A percentile compares a stretch with the other conserved stretches of the same genome.
Conservation (phyloP, 345 rosid species). For the Eucalyptus curtisii region DNA sequence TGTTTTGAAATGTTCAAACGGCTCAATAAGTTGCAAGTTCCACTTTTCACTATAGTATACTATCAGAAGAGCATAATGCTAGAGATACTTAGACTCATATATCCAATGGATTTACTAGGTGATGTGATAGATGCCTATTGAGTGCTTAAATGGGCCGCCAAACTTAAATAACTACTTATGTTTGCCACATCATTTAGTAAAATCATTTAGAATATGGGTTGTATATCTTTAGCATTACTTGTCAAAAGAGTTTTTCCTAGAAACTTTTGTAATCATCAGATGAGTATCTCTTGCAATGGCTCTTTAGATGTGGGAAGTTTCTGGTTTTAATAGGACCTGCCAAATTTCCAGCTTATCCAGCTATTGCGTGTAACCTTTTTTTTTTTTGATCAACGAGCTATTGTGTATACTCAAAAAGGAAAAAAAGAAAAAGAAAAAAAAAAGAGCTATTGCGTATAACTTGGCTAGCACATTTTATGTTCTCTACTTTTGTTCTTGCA, state of each 20-base stretch:
- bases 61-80: neutral
- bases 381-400: neutral
- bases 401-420: neutral
- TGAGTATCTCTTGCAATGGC: neutral
- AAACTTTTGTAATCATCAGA: neutral
- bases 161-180: neutral
- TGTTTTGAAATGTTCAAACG: neutral
- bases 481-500: slow-evolving; percentile 13
- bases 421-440: no score
- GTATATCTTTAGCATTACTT: neutral
- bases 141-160: neutral
- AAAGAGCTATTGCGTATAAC: neutral
- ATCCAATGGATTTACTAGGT: neutral
- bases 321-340: neutral
- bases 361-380: neutral
- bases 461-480: neutral
- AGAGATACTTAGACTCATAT: neutral
- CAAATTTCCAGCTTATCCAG: neutral
- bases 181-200: neutral
- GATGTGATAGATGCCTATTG: neutral
- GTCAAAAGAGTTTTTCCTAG: neutral
- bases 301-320: neutral
- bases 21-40: neutral
- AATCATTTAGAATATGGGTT: neutral
- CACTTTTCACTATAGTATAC: neutral